Evolutionary conservation across 2,329 filamentous ascomycete species (phyloP).

Genomic region (Arthrobotrys conoides): DNA sequence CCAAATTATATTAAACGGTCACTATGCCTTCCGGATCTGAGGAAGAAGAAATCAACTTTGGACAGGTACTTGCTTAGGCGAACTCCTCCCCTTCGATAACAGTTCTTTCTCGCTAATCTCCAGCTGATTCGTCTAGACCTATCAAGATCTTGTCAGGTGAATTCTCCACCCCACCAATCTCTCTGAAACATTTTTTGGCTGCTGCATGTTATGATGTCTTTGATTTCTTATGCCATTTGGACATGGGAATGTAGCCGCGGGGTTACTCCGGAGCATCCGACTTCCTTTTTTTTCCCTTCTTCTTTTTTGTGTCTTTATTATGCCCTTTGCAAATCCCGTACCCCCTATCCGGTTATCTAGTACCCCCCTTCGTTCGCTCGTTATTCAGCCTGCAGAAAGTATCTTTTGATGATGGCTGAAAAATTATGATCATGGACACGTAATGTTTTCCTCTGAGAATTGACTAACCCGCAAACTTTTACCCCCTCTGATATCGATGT

Average conservation of each 20-base stretch:
- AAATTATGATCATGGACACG: slow-evolving; percentile 20
- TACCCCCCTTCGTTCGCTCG: neutral
- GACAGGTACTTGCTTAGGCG: slow-evolving; percentile 59
- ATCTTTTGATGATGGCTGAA: neutral
- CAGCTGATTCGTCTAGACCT: slow-evolving; percentile 47
- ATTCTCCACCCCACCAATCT: slow-evolving; percentile 23
- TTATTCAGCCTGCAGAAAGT: neutral
- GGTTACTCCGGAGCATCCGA: slow-evolving; percentile 18
- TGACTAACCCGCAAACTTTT: slow-evolving; percentile 19
- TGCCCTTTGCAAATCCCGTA: neutral
- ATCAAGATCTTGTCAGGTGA: slow-evolving; percentile 61
- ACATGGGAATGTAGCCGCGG: slow-evolving; percentile 28
- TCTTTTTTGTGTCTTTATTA: neutral
- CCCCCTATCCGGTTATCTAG: neutral
- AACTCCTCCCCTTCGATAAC: slow-evolving; percentile 38
- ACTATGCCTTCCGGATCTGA: slow-evolving; percentile 60
- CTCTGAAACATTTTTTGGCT: slow-evolving; percentile 16
- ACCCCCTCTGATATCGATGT: slow-evolving; percentile 26
- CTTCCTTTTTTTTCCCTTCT: neutral
- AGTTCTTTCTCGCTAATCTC: slow-evolving; percentile 54
- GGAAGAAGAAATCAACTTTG: slow-evolving; percentile 37
- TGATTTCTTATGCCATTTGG: slow-evolving; percentile 27
- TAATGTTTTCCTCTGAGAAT: slow-evolving; percentile 20
- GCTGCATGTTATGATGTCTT: slow-evolving; percentile 11
- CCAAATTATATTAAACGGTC: neutral